These are phyloP conservation scores for Bryoerythrophyllum caledonicum DNA, from an alignment of 225 moss, liverwort and hornwort species.

Conservation along the genomic window DNA sequence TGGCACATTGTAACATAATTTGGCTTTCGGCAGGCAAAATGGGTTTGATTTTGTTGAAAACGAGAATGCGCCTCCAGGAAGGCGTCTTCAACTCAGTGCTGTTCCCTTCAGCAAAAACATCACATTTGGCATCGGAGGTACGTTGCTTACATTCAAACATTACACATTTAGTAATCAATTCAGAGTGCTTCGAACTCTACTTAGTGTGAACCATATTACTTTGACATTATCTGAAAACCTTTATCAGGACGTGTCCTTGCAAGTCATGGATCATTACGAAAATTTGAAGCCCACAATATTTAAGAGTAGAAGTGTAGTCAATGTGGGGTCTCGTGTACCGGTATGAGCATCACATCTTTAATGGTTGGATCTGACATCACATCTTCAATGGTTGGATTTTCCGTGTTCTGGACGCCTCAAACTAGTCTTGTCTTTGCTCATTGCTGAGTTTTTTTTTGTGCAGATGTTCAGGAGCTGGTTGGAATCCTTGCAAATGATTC, in stretches of 20 bases:
- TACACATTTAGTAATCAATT: neutral
- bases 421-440: neutral
- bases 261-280: no score
- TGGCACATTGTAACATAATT: neutral
- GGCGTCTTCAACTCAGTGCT: slow-evolving; percentile 75
- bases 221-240: no score
- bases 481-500: slow-evolving; percentile 69
- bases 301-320: no score
- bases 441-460: neutral
- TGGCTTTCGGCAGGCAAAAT: slow-evolving; percentile 59
- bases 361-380: neutral
- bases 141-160: neutral
- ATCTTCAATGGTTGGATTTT: neutral
- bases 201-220: no score
- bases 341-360: neutral
- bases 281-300: no score
- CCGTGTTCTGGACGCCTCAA: neutral
- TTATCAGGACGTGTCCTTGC: no score
- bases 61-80: slow-evolving; percentile 66
- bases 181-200: neutral
- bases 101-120: slow-evolving; percentile 96
- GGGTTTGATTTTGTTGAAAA: slow-evolving; percentile 87
- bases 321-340: no score
- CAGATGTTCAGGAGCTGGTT: slow-evolving; percentile 88
- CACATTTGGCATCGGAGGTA: slow-evolving; percentile 92